Percentiles rank a stretch among this genome's conserved stretches.
These are phyloP conservation scores for Torrubiella hemipterigena DNA, from an alignment of 2,329 filamentous ascomycete genomes.

Conservation along the genomic window DNA sequence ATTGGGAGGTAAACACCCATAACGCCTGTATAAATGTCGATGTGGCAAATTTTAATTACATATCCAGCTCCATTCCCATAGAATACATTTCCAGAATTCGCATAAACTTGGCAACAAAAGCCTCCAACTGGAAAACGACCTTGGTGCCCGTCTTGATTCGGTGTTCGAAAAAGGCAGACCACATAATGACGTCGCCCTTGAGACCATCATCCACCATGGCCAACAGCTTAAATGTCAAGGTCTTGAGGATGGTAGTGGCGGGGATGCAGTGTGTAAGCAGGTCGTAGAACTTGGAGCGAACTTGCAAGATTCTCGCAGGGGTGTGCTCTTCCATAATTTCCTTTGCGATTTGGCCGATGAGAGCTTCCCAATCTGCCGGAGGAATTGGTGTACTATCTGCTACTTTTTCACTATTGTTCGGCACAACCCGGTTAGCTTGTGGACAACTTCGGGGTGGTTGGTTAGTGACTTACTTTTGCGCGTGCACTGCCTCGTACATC, in stretches of 20 bases:
- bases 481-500: conserved; percentile 96
- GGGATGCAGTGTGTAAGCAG: conserved; percentile 95
- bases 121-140: conserved; percentile 95
- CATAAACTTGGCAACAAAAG: conserved; percentile 99
- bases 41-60: no score
- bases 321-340: conserved; percentile 90
- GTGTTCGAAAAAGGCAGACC: conserved; percentile 97
- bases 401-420: conserved; percentile 62
- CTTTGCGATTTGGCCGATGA: conserved; percentile 79
- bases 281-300: conserved; percentile 92
- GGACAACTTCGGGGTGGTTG: neutral
- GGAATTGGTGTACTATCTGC: conserved; percentile 81
- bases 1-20: no score
- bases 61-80: conserved; percentile 75
- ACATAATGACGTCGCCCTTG: conserved; percentile 86
- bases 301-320: conserved; percentile 76
- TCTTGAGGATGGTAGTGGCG: conserved; percentile 86
- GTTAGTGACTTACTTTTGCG: conserved; percentile 80
- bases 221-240: conserved; percentile 86
- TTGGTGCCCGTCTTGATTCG: conserved; percentile 84
- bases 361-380: conserved; percentile 91
- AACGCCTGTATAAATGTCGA: no score
- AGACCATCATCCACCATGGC: conserved; percentile 76
- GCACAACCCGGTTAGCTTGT: neutral
- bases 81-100: conserved; percentile 81